Base-by-base conservation (phyloP, 768 basidiomycete genomes). In the Tricholoma bakamatsutake region DNA sequence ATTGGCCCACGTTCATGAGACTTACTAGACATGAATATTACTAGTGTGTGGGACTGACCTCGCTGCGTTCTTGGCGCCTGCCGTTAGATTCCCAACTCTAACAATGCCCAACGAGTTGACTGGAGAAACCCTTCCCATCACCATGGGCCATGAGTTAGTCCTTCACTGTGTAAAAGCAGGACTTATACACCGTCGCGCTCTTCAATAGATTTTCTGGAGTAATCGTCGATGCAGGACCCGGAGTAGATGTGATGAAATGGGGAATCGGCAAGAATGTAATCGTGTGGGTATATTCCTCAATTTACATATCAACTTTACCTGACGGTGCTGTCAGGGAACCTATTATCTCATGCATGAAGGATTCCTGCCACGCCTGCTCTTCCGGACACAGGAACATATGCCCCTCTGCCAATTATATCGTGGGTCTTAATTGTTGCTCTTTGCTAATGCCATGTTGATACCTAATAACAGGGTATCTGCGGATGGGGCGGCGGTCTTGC, bases 11-110 rank as follows among this genome's bases (percentile, higher is more conserved):
- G 13, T 27, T 46, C 43, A 46, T 4, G 12, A 21, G 42, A 43
- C 12, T 28, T 27, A 46, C 24, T 5, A 27, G 12, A 15, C 5
- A 24, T 24, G 39, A 24, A 27, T 42, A 45, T 52, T 21, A 39
- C 27, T 50, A 67, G 75, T 77, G 55, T 78, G 76, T 50, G 76
- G 76, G 10, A 73, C 70, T 39, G 78, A 80, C 59, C 61, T 80
- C 12, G 74, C 78, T 55, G 73, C 74, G 13, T 77, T 71, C 55
- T 61, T 69, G 13, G 61, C 60, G 1, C 53, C 55, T n/a, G 54
- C 67, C 34, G 54, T 66, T 40, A 61, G 59, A 48, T 66, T 65
- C 45, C 66, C 73, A 15, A 70, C 71, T 10, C 40, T 53, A 9
- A 69, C 69, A 2, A 58, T 63, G 18, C 67, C 75, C 5, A 69